phyloP scores from a whole-genome alignment of 2,329 filamentous ascomycete species.

The Colletotrichum phormii region DNA sequence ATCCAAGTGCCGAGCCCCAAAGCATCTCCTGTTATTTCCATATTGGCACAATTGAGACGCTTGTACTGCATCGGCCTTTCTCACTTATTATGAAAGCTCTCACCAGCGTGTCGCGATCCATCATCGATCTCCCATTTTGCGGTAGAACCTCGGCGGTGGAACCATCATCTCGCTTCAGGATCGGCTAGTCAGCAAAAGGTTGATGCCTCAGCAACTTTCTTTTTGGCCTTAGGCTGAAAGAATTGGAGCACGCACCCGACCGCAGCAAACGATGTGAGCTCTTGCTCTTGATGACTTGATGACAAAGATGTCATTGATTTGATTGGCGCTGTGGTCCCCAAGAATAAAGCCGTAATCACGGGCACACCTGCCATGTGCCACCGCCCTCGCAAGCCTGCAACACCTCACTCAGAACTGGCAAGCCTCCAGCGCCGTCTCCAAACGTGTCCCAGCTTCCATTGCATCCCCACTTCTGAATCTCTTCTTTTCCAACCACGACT shows the following conservation, averaged over 20 bases:
- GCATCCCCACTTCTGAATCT: background rate
- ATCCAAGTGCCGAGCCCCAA: background rate
- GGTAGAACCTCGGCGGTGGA: constrained; percentile 25
- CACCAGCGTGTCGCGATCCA: background rate
- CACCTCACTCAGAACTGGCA: background rate
- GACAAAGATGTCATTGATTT: constrained; percentile 8
- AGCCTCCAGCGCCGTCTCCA: background rate
- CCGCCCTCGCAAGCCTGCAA: background rate
- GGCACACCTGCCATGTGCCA: constrained; percentile 11
- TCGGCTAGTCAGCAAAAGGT: constrained; percentile 1
- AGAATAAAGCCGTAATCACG: constrained; percentile 7
- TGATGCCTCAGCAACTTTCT: constrained; percentile 1
- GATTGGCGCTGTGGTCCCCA: background rate
- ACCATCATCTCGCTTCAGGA: constrained; percentile 23
- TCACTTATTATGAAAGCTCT: background rate
- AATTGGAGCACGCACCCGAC: background rate
- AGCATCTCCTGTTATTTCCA: constrained; percentile 31
- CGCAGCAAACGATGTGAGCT: background rate
- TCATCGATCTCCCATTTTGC: background rate
- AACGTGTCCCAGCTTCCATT: constrained; percentile 13
- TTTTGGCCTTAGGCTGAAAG: background rate
- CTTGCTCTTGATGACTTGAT: background rate
- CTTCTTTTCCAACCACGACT: background rate
- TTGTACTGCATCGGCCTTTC: background rate
- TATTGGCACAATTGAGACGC: background rate